These are phyloP conservation scores for Pholiota microspora DNA, from an alignment of 768 basidiomycete species.

Conservation along the genomic window DNA sequence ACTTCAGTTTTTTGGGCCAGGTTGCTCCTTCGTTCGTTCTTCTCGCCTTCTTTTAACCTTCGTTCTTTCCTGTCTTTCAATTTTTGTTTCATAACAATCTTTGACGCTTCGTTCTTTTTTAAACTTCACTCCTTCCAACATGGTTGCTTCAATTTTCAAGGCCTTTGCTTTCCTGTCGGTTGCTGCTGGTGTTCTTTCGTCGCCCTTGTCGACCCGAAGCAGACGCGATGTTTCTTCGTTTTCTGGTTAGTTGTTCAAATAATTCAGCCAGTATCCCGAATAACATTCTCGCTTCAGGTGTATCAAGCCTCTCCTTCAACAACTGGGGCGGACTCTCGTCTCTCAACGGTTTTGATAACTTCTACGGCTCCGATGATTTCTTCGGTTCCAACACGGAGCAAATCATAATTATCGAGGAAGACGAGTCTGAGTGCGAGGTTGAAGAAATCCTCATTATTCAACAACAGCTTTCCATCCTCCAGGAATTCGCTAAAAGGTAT, in stretches of 20 bases:
- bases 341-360: conserved; percentile 32
- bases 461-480: conserved; percentile 31
- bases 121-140: conserved; percentile 9
- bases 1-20: conserved; percentile 19
- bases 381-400: conserved; percentile 25
- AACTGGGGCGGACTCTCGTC: conserved; percentile 32
- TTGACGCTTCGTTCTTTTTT: conserved; percentile 1
- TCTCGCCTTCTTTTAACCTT: conserved; percentile 6
- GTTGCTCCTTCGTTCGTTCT: conserved; percentile 12
- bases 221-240: conserved; percentile 9
- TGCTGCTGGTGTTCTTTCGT: conserved; percentile 9
- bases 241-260: not conserved
- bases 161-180: conserved; percentile 11
- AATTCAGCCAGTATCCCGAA: too few relatives aligned
- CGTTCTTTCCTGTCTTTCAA: conserved; percentile 9
- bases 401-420: conserved; percentile 22
- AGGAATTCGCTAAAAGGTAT: conserved; percentile 34
- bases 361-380: conserved; percentile 37
- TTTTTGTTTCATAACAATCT: conserved; percentile 6
- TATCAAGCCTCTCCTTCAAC: conserved; percentile 26
- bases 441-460: conserved; percentile 29
- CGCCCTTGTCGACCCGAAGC: conserved; percentile 10
- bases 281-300: not conserved
- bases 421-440: conserved; percentile 28
- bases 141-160: conserved; percentile 14